Evolutionary conservation across 805 yeast genomes (phyloP), one percentile per base, ranked within the genome.

Genomic region (Ogataea kodamae): DNA sequence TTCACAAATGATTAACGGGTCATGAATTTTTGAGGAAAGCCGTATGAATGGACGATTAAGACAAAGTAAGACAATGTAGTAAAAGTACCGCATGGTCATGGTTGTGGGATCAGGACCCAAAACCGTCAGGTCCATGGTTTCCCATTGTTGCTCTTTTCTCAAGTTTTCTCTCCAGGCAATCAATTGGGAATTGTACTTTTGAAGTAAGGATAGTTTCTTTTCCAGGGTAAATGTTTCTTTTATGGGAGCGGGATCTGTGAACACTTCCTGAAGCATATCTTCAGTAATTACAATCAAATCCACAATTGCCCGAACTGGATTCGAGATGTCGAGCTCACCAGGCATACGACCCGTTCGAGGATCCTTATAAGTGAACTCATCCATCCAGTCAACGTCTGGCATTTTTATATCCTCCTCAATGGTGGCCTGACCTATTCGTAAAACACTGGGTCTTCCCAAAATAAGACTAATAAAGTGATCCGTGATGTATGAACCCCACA

Each of bases 401-500:
- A 77, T 59, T 38, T 70, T 76, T 35, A 68, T 72, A 11, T 78
- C 66, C 40, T 74, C 81, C 0, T 77, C 76, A 9, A 78, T 74
- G 0, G 81, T 69, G 0, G 83, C 74, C 43, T 78, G 78, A 26
- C 70, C 64, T 30, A 72, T 62, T 46, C 76, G 72, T 31, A 78
- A 52, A 1, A 70, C 56, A 0, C 79, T 68, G 0, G 81, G 80
- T 32, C 82, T 57, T 3, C 85, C 85, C 28, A 76, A 55, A 30
- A 76, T 59, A 22, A 77, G 56, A 48, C 80, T 71, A 21, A 77
- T 73, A 45, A 77, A 72, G 49, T 76, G 82, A 52, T 78, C 85
- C 2, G 78, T 79, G 37, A 77, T 59, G 51, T 71, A 78, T 30
- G 78, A 69, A 3, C 84, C 84, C 85, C 85, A 78, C 50, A 73